Percentiles rank a stretch among this genome's conserved stretches.
Conservation (phyloP, 2,329 filamentous ascomycete genomes). For the Ambrosiella beaveri region DNA sequence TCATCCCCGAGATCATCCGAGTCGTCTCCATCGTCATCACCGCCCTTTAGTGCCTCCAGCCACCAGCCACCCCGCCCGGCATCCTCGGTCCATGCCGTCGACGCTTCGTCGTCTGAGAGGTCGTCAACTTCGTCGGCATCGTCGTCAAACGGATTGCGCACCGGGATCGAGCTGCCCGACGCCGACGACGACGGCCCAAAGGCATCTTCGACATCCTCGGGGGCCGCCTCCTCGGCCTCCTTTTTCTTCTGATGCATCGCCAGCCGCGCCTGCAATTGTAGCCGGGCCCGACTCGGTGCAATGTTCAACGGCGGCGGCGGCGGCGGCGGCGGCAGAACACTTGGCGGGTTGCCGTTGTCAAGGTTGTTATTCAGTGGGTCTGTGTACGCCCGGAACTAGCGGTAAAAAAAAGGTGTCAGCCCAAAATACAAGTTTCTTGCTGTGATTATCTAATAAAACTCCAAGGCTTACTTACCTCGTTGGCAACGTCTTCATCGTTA, state of each 20-base stretch:
- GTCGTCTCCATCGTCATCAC: conserved; percentile 22
- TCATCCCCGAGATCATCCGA: conserved; percentile 35
- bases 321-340: conserved; percentile 42
- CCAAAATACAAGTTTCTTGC: not conserved
- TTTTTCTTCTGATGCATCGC: conserved; percentile 54
- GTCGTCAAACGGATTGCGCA: conserved; percentile 37
- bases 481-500: conserved; percentile 57
- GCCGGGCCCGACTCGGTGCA: conserved; percentile 67
- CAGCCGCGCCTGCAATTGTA: conserved; percentile 78
- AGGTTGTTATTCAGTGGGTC: conserved; percentile 31
- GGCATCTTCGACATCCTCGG: conserved; percentile 22
- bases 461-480: conserved; percentile 38
- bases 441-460: not conserved
- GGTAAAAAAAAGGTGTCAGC: conserved; percentile 14
- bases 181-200: conserved; percentile 10
- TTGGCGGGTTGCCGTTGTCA: conserved; percentile 32
- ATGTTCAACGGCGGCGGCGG: conserved; percentile 68
- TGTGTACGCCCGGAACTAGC: conserved; percentile 42
- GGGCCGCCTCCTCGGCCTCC: conserved; percentile 22
- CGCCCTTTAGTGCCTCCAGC: conserved; percentile 23
- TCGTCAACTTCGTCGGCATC: conserved; percentile 38
- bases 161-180: conserved; percentile 14
- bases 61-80: conserved; percentile 29
- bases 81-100: conserved; percentile 16
- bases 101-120: conserved; percentile 26